These are phyloP conservation scores for Ogataea neopini DNA, from an alignment of 805 yeast genomes.

Conservation along the genomic window DNA sequence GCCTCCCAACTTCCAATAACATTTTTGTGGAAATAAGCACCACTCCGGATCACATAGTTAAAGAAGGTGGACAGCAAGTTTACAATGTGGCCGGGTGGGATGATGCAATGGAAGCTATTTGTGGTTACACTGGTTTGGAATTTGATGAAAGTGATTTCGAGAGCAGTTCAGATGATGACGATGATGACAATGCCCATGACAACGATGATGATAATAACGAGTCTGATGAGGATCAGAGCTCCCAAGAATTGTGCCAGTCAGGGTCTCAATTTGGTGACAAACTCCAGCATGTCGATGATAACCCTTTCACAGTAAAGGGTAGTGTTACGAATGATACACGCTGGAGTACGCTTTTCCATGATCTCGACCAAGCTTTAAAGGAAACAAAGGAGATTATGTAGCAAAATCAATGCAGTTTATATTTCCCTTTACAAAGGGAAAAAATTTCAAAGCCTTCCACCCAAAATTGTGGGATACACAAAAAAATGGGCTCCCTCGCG, in stretches of 20 bases:
- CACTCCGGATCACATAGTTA: constrained; percentile 13
- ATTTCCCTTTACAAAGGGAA: neutral
- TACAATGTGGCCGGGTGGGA: constrained; percentile 35
- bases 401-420: neutral
- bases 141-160: constrained; percentile 38
- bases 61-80: constrained; percentile 18
- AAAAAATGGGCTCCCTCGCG: constrained; percentile 3
- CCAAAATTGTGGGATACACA: neutral
- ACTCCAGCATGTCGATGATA: neutral
- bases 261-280: neutral
- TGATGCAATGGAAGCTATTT: constrained; percentile 38
- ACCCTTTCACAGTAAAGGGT: neutral
- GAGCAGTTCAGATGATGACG: constrained; percentile 20
- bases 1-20: constrained; percentile 23
- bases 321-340: constrained; percentile 9
- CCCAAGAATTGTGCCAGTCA: neutral
- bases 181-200: no score
- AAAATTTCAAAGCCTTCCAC: neutral
- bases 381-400: constrained; percentile 16
- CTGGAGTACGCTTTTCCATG: constrained; percentile 24
- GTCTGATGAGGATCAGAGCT: constrained; percentile 5
- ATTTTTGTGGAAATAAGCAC: constrained; percentile 32
- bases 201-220: constrained; percentile 20
- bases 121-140: constrained; percentile 33
- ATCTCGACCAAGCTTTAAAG: constrained; percentile 27